Conservation (phyloP, 2,329 filamentous ascomycete species). For the Penicillium italicum region DNA sequence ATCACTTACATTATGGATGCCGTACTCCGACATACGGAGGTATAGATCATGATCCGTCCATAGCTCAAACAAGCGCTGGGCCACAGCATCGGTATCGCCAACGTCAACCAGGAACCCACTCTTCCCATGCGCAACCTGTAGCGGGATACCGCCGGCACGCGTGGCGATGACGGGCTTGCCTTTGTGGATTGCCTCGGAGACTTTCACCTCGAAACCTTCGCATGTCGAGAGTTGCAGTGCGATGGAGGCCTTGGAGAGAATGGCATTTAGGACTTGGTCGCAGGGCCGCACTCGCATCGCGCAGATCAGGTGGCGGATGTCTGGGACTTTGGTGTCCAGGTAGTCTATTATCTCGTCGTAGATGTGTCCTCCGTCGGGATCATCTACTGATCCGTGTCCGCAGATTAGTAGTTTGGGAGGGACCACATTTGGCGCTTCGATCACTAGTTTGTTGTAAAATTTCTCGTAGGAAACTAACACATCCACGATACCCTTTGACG, state of each 20-base stretch:
- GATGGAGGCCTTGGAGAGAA: constrained; percentile 68
- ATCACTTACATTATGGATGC: constrained; percentile 66
- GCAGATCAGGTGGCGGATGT: constrained; percentile 64
- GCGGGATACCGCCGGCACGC: constrained; percentile 71
- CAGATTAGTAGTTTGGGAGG: constrained; percentile 71
- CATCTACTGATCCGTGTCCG: constrained; percentile 76
- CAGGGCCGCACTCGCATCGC: constrained; percentile 73
- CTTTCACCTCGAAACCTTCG: constrained; percentile 83
- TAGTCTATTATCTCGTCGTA: constrained; percentile 69
- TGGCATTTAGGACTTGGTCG: constrained; percentile 74
- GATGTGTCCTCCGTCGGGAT: constrained; percentile 70
- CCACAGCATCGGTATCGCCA: constrained; percentile 67
- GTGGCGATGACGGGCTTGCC: constrained; percentile 75
- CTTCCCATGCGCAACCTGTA: constrained; percentile 69
- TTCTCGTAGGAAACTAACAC: constrained; percentile 73
- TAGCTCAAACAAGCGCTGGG: constrained; percentile 61
- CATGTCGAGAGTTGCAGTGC: constrained; percentile 75
- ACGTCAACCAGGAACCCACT: constrained; percentile 72
- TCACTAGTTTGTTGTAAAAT: constrained; percentile 60
- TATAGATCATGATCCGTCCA: constrained; percentile 65
- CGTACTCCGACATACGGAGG: constrained; percentile 62
- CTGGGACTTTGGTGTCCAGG: constrained; percentile 60
- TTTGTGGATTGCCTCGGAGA: constrained; percentile 77
- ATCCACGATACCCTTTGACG: constrained; percentile 75
- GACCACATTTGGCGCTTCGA: constrained; percentile 47